Evolutionary conservation across 495 filamentous ascomycete species (phyloP), one percentile per base, ranked within the genome.

Genomic region (Collariella sp.): DNA sequence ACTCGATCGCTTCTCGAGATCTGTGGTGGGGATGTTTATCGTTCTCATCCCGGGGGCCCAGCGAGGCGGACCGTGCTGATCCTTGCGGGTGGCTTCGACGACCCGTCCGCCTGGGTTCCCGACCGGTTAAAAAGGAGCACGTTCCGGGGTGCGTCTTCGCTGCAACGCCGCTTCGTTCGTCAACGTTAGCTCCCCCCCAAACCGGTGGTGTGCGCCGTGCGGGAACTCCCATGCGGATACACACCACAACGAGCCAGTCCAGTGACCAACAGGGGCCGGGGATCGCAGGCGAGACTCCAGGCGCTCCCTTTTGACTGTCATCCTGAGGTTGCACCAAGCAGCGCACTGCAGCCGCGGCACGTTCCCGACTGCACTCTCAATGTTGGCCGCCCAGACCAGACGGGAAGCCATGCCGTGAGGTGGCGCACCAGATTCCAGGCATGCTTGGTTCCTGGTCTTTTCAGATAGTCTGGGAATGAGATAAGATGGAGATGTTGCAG

Each of bases 21-120:
- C 50, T 44, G 55, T 46, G 23, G 18, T 22, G 33, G 31, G 34
- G 31, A 23, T 45, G 41, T 42, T 39, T 13, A 18, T 31, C 42
- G 33, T 22, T 29, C 5, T 26, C 10, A n/a, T 35, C n/a, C 50
- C 16, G 31, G 33, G 31, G 58, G 58, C 54, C 64, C 61, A 62
- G 55, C 58, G 41, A 50, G 52, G 55, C 50, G 64, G 64, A 48
- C 57, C 55, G 57, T 61, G 64, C 57, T 67, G 64, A 67, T 67
- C 64, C 55, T 53, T 49, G 62, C 62, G 60, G 60, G 65, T 66
- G 65, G 65, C 65, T 68, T 68, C 59, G 48, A 56, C 36, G 64
- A 64, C 56, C 67, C 67, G 61, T 61, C 46, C 57, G 53, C 63
- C 55, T 67, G 64, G 64, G 64, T 62, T 49, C 58, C 59, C 67